phyloP scores from a whole-genome alignment of 768 basidiomycete species.

The Boletus rubroflammeus region DNA sequence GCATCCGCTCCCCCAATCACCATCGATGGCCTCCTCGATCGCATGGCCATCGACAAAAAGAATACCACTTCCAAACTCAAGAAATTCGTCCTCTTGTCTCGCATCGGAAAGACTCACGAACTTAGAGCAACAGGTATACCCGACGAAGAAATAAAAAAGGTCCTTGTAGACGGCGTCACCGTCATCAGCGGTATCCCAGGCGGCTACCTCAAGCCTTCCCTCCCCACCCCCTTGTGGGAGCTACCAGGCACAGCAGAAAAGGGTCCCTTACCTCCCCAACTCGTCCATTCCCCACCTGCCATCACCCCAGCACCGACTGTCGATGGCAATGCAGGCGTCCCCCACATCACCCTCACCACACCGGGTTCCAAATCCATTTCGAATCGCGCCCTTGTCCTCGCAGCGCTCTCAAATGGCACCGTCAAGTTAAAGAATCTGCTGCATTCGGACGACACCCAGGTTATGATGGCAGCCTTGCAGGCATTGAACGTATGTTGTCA shows the following conservation, averaged over 20 bases:
- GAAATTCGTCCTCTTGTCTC: constrained; percentile 88
- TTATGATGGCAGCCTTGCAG: constrained; percentile 94
- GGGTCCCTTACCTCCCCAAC: constrained; percentile 21
- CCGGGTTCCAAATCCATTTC: constrained; percentile 97
- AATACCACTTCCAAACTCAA: constrained; percentile 82
- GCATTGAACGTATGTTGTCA: constrained; percentile 66
- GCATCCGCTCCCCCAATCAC: constrained; percentile 34
- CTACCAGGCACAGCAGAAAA: constrained; percentile 13
- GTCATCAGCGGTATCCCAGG: constrained; percentile 66
- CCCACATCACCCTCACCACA: constrained; percentile 69
- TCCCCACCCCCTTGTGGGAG: constrained; percentile 41
- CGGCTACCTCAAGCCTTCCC: constrained; percentile 33
- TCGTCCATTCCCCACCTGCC: constrained; percentile 8
- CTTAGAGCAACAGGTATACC: constrained; percentile 82
- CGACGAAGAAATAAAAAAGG: constrained; percentile 79
- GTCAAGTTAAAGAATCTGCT: constrained; percentile 87
- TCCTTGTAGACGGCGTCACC: constrained; percentile 74
- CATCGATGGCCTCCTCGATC: constrained; percentile 79
- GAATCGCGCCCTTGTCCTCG: constrained; percentile 89
- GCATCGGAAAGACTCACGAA: constrained; percentile 91
- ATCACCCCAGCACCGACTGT: background rate
- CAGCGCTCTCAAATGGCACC: constrained; percentile 84
- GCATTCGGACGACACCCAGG: constrained; percentile 97
- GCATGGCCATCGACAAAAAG: constrained; percentile 98
- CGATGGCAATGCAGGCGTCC: constrained; percentile 4